A percentile compares a stretch with the other conserved stretches of the same genome.
These are phyloP conservation scores for Aspergillus pseudotamarii DNA, from an alignment of 2,329 filamentous ascomycete species.

Conservation along the genomic window DNA sequence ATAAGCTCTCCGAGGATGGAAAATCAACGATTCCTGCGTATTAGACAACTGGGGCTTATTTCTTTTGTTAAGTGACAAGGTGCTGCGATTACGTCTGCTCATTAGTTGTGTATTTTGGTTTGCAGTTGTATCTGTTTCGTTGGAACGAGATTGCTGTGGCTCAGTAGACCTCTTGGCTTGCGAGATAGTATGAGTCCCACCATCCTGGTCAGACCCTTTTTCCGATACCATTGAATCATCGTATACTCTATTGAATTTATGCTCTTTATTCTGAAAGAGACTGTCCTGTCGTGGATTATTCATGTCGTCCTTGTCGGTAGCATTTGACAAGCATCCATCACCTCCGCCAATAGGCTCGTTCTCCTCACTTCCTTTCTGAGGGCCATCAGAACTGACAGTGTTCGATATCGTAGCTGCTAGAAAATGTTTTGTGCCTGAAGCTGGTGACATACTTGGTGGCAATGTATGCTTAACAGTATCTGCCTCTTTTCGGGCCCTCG, in stretches of 20 bases:
- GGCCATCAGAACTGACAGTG: neutral
- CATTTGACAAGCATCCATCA: too few relatives aligned
- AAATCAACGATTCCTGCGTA: slow-evolving; percentile 23
- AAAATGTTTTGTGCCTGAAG: neutral
- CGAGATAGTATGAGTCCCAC: neutral
- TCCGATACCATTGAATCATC: neutral
- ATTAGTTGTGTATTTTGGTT: neutral
- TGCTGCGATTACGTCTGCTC: neutral
- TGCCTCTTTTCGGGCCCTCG: neutral
- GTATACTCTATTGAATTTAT: neutral
- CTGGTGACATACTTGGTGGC: neutral
- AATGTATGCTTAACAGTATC: neutral
- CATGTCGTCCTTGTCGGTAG: neutral
- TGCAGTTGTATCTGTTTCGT: neutral
- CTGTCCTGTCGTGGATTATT: neutral
- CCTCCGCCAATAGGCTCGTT: neutral
- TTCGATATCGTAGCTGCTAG: neutral
- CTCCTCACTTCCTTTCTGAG: neutral
- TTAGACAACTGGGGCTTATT: slow-evolving; percentile 6
- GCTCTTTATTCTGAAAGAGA: neutral
- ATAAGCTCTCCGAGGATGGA: slow-evolving; percentile 15
- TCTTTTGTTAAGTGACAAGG: neutral
- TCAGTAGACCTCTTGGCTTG: neutral
- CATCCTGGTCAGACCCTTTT: neutral
- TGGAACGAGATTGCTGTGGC: neutral